Conservation (phyloP, 2,329 filamentous ascomycete genomes). For the Aspergillus terreus region DNA sequence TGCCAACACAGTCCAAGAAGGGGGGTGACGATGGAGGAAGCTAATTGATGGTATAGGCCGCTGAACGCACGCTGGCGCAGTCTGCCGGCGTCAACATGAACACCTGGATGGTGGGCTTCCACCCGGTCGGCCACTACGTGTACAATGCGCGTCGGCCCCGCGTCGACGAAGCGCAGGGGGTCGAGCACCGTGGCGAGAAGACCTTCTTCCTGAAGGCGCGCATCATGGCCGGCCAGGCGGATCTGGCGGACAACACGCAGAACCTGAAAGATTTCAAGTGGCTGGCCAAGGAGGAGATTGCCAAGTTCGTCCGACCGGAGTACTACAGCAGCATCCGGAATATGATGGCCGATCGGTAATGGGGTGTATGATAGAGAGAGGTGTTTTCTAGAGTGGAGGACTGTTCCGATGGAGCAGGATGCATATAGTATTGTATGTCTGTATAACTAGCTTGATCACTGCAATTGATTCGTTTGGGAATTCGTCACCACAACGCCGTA, state of each 20-base stretch:
- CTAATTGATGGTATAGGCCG: constrained; percentile 57
- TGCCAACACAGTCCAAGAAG: no score
- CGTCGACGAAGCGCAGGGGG: constrained; percentile 37
- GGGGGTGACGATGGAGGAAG: not conserved
- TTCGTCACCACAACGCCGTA: not conserved
- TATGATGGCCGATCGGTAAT: constrained; percentile 75
- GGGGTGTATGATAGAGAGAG: constrained; percentile 11
- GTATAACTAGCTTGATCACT: constrained; percentile 34
- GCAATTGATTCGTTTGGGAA: constrained; percentile 1
- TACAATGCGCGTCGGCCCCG: constrained; percentile 50
- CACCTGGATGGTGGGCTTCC: constrained; percentile 92
- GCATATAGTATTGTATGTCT: constrained; percentile 33
- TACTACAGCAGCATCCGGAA: constrained; percentile 76
- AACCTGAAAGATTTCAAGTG: constrained; percentile 83
- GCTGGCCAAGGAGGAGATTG: constrained; percentile 85
- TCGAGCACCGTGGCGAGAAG: constrained; percentile 64
- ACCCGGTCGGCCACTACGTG: constrained; percentile 77
- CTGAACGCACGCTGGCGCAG: constrained; percentile 71
- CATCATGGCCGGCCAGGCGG: constrained; percentile 94
- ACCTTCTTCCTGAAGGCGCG: constrained; percentile 94
- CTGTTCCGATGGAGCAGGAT: constrained; percentile 16
- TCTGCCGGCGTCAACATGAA: constrained; percentile 94
- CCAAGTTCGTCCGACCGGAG: constrained; percentile 58
- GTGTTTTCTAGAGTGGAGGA: not conserved
- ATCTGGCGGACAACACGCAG: constrained; percentile 67